Percentiles rank a stretch among this genome's conserved stretches.
Conservation (phyloP, 768 basidiomycete genomes). For the Gelatoporia subvermispora region DNA sequence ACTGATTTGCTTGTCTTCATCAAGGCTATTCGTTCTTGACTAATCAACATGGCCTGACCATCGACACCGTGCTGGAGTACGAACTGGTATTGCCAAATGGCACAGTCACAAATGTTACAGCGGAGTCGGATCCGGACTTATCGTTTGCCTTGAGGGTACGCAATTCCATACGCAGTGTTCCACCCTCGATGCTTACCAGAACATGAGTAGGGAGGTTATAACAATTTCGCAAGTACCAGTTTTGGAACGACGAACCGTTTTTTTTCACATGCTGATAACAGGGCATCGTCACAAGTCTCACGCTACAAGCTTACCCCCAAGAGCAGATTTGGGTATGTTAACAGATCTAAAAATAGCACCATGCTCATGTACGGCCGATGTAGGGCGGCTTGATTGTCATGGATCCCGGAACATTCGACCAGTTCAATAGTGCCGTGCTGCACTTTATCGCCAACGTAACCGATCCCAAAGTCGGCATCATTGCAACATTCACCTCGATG, state of each 20-base stretch:
- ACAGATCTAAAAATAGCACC: not conserved
- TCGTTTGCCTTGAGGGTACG: slow-evolving; percentile 35
- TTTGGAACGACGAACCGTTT: slow-evolving; percentile 14
- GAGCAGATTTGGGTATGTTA: slow-evolving; percentile 47
- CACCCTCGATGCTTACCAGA: not conserved
- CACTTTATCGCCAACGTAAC: slow-evolving; percentile 35
- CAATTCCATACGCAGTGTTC: too few relatives aligned
- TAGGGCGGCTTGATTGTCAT: slow-evolving; percentile 48
- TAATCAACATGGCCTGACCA: not conserved
- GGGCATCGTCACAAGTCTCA: slow-evolving; percentile 57
- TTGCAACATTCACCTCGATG: slow-evolving; percentile 40
- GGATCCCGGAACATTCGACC: slow-evolving; percentile 12
- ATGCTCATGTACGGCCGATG: not conserved
- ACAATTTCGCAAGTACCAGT: slow-evolving; percentile 45
- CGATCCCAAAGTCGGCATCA: slow-evolving; percentile 47
- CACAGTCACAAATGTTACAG: slow-evolving; percentile 28
- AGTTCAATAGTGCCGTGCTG: slow-evolving; percentile 31
- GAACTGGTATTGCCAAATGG: slow-evolving; percentile 54
- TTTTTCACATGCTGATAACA: slow-evolving; percentile 16
- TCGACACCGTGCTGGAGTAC: slow-evolving; percentile 24
- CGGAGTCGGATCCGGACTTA: slow-evolving; percentile 27
- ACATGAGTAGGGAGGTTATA: slow-evolving; percentile 44
- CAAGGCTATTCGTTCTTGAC: not conserved
- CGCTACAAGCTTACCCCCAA: slow-evolving; percentile 46
- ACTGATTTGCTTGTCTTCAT: not conserved